phyloP scores from a whole-genome alignment of 176 grass and related monocot species.

The Saccharum officinarum region DNA sequence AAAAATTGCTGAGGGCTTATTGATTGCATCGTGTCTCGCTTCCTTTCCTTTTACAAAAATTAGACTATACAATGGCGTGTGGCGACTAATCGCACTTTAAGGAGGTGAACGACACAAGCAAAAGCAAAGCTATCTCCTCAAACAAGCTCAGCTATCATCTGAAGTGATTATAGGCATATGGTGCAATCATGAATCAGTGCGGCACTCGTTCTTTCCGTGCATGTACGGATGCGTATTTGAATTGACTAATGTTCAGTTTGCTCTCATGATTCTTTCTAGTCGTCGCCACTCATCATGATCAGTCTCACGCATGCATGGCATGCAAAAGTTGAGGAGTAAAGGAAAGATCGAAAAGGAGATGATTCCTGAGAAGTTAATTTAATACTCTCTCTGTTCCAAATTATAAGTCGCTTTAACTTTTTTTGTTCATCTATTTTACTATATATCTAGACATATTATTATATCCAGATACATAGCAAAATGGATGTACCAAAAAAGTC shows the following conservation, averaged over 20 bases:
- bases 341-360: neutral
- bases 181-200: constrained; percentile 26
- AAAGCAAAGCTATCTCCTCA: neutral
- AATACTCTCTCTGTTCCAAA: neutral
- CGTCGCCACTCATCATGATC: constrained; percentile 5
- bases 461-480: too few species aligned
- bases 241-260: constrained; percentile 21
- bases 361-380: neutral
- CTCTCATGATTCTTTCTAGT: neutral
- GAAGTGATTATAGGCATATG: neutral
- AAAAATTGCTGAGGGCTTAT: too few species aligned
- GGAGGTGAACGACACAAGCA: neutral
- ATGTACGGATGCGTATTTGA: constrained; percentile 20
- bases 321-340: constrained; percentile 15
- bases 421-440: too few species aligned
- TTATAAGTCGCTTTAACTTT: too few species aligned
- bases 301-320: constrained; percentile 8
- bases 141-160: neutral
- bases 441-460: too few species aligned
- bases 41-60: too few species aligned
- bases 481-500: too few species aligned
- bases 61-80: neutral
- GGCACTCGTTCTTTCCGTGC: neutral
- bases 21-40: too few species aligned
- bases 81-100: neutral